These are phyloP conservation scores for Stereocaulon alpinum DNA, from an alignment of 495 filamentous ascomycete species.

Conservation along the genomic window DNA sequence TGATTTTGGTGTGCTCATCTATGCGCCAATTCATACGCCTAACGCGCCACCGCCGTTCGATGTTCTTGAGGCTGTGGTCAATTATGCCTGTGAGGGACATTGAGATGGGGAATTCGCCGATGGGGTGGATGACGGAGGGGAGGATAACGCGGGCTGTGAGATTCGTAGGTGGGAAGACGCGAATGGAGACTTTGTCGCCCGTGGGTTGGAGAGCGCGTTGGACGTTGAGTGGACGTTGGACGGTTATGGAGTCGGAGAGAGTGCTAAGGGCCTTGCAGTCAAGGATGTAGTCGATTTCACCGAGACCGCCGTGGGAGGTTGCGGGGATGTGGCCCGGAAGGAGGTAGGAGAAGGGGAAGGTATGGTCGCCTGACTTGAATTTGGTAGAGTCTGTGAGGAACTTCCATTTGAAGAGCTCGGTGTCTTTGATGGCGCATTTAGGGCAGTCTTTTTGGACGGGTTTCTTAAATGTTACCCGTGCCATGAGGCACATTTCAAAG, in stretches of 20 bases:
- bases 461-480: conserved; percentile 60
- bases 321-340: conserved; percentile 81
- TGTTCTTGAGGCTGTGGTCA: conserved; percentile 43
- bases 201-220: conserved; percentile 69
- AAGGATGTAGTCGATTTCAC: conserved; percentile 69
- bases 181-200: conserved; percentile 63
- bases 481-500: conserved; percentile 58
- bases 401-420: conserved; percentile 66
- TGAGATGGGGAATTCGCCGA: conserved; percentile 68
- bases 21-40: conserved; percentile 88
- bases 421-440: conserved; percentile 58
- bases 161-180: conserved; percentile 93
- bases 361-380: conserved; percentile 55
- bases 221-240: conserved; percentile 55
- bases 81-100: conserved; percentile 73
- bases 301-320: conserved; percentile 61
- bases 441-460: conserved; percentile 68
- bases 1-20: conserved; percentile 70
- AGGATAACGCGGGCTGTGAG: conserved; percentile 73
- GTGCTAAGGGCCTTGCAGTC: conserved; percentile 53
- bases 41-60: conserved; percentile 65
- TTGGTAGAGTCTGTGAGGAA: conserved; percentile 59
- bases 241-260: conserved; percentile 53
- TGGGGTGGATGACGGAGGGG: conserved; percentile 74
- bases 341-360: conserved; percentile 86